Evolutionary conservation across 1,284 basidiomycete species (phyloP).

Genomic region (Cryptococcus sp.): DNA sequence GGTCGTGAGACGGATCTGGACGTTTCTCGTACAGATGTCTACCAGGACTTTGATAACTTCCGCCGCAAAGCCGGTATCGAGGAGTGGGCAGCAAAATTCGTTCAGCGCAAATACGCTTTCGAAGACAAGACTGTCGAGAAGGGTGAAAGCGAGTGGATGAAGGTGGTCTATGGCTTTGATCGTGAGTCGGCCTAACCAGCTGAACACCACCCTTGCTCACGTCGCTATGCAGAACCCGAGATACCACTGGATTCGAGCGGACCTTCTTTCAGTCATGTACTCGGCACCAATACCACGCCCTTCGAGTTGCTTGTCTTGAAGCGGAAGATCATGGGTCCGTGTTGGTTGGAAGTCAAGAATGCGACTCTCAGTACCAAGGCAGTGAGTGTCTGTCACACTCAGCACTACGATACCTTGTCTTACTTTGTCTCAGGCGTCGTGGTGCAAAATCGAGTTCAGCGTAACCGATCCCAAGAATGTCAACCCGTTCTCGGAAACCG

Average conservation of each 20-base stretch:
- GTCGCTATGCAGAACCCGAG: slow-evolving; percentile 57
- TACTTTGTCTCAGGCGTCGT: slow-evolving; percentile 66
- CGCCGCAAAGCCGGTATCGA: slow-evolving; percentile 75
- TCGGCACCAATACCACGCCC: slow-evolving; percentile 89
- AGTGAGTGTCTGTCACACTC: slow-evolving; percentile 56
- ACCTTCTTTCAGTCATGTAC: slow-evolving; percentile 80
- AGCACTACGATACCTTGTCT: background rate
- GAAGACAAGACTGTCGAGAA: slow-evolving; percentile 80
- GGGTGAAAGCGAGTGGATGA: slow-evolving; percentile 83
- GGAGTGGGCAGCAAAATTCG: slow-evolving; percentile 73
- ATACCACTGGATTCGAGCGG: slow-evolving; percentile 73
- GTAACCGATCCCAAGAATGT: slow-evolving; percentile 85
- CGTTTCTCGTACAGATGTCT: slow-evolving; percentile 70
- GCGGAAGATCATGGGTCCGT: slow-evolving; percentile 97
- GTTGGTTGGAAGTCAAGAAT: slow-evolving; percentile 87
- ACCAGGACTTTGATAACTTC: slow-evolving; percentile 80
- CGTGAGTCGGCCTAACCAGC: slow-evolving; percentile 57
- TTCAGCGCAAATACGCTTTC: slow-evolving; percentile 90
- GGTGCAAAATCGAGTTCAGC: slow-evolving; percentile 92
- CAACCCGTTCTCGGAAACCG: slow-evolving; percentile 76
- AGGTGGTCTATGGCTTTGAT: slow-evolving; percentile 83
- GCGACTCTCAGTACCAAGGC: slow-evolving; percentile 72
- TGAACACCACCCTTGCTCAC: background rate
- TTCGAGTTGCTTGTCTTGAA: slow-evolving; percentile 96
- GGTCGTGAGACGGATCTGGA: slow-evolving; percentile 74